Base-by-base conservation (phyloP, 305 asterid genomes). In the Ilex paraguariensis region DNA sequence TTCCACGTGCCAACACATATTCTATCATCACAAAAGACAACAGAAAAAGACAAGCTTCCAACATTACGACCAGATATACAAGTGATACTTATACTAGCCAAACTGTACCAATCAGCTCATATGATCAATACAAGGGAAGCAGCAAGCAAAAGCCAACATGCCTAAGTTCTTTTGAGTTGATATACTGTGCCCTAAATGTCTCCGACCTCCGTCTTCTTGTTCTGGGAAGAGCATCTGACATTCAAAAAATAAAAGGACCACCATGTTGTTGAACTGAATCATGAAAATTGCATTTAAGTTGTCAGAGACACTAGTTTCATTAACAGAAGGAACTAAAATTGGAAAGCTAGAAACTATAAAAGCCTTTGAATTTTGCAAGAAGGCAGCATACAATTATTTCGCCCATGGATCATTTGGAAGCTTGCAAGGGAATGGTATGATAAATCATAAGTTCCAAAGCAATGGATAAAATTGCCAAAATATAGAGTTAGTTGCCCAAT, bases 171-270 rank as follows among this genome's bases (percentile, higher is more conserved):
- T 86, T 94, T 56, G 70, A 62, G 79, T 82, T 73, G 39, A 94
- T 91, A 49, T 91, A 94, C 55, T 94, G 99, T 56, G 95, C 87
- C 79, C 99, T 82, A 63, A 78, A 83, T 56, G 98, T 90, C 78
- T 77, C 99, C 31, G 99, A 94, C 53, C 86, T 94, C 63, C 98
- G 86, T 61, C 99, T 79, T 77, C 99, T 79, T 69, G 74, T 16
- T 81, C 77, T 80, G 64, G 87, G 91, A 74, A 81, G 77, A 52
- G 31, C 56, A 52, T 52, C 56, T 52, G 31, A 14, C 56, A 15
- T 52, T 52, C 28, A 52, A 52, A 48, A n/a, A 48, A 48, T 4
- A 48, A 48, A 48, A 36, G 8, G 42, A 36, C 42, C 42, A 36
- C 8, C 7, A 36, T 36, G 8, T 36, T 36, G 42, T 4, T 36